Base-by-base conservation (phyloP, 306 rosid genomes). In the Lathyrus tuberosus region DNA sequence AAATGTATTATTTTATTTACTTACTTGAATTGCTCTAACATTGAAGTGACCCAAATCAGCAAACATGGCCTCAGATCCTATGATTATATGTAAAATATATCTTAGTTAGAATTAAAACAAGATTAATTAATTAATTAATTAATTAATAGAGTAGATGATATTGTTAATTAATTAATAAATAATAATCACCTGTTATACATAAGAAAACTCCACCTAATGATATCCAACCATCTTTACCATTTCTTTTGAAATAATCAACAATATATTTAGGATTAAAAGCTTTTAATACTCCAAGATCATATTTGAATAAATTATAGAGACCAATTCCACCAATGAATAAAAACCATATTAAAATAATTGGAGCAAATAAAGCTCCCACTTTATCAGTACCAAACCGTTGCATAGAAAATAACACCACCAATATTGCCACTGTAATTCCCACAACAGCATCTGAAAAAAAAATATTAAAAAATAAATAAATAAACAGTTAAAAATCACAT, bases 21-120 rank as follows among this genome's bases (percentile, higher is more conserved):
- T 84, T 81, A 86, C 96, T 77, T 91, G 97, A 58, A 92, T 77
- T 5, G 97, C 80, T 24, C 79, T 76, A 17, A 89, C 88, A 51
- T 37, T 89, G 56, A 91, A 91, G 83, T 91, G 97, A 33, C 97
- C 97, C 74, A 92, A 83, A 76, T 92, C 97, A 30, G 97, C 97
- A 74, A 92, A 92, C 97, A 92, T 89, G 65, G 97, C 97, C 69
- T 92, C 96, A 2, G 97, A 76, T 8, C 97, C 96, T 87, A 59
- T 46, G 24, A 49, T 15, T n/a, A 37, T 26, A 47, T 3, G 20
- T 11, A 64, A 37, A 17, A 47, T 5, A 15, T 11, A 69, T 2
- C 9, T 14, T 24, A 38, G 16, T 67, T 52, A 78, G 17, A 52
- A 37, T 46, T 44, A 33, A 75, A 70, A 65, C 15, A 61, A 37